A percentile compares a stretch with the other conserved stretches of the same genome.
These are phyloP conservation scores for Raddia guianensis DNA, from an alignment of 176 grass and related monocot genomes.

Conservation along the genomic window DNA sequence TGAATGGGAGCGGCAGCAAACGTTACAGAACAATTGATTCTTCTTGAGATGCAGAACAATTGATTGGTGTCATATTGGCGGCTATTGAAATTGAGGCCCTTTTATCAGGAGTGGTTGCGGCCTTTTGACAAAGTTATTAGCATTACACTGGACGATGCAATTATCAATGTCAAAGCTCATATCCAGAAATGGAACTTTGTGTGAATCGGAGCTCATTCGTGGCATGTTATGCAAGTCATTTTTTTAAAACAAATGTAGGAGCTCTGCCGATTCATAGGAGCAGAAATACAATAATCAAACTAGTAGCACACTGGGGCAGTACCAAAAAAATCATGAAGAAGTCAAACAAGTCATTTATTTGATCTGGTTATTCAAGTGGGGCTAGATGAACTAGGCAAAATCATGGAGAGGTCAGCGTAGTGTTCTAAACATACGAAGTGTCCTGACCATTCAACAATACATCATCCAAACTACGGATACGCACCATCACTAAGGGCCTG, in stretches of 20 bases:
- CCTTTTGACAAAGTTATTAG: conserved; percentile 41
- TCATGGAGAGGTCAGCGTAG: conserved; percentile 29
- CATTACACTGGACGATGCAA: conserved; percentile 38
- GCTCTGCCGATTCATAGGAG: no score
- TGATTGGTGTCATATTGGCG: conserved; percentile 24
- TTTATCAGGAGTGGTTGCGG: not conserved
- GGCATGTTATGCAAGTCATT: conserved; percentile 34
- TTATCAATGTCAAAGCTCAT: conserved; percentile 21
- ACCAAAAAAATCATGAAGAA: no score
- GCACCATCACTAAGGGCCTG: conserved; percentile 2
- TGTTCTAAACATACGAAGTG: conserved; percentile 9
- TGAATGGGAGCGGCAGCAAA: conserved; percentile 32
- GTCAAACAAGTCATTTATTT: not conserved
- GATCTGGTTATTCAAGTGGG: conserved; percentile 45
- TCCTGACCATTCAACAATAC: conserved; percentile 21
- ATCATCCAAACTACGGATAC: conserved; percentile 38
- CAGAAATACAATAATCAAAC: no score
- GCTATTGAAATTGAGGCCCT: conserved; percentile 38
- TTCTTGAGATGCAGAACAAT: conserved; percentile 29
- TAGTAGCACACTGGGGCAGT: no score
- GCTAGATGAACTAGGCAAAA: conserved; percentile 42
- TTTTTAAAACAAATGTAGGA: not conserved
- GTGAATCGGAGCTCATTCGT: conserved; percentile 43
- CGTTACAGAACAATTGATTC: conserved; percentile 11
- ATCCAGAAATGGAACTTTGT: conserved; percentile 28